Base-by-base conservation (phyloP, 2,329 filamentous ascomycete species). In the Penicillium sclerotigenum region DNA sequence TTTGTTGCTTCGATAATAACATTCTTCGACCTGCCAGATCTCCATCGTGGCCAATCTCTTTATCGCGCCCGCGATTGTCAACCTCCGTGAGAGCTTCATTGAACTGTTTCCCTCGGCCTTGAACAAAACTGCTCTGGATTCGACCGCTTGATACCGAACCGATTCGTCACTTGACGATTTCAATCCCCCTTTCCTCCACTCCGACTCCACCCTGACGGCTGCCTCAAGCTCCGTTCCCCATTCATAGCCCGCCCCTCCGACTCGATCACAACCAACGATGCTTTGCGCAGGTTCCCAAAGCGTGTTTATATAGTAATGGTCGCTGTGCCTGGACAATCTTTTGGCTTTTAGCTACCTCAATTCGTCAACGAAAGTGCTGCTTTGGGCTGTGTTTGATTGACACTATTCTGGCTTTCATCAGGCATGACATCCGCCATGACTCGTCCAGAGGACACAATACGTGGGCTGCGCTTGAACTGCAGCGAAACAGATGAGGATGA, bases 361-460 rank as follows among this genome's bases (percentile, higher is more conserved):
- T 29, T 38, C 40, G 11, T 41, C 29, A 16, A 52, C 11, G 6
- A 45, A 52, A 28, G 14, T 42, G 53, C n/a, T 20, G 43, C 36
- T 18, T 43, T 28, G 38, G 9, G 16, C 22, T 52, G 36, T 29
- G n/a, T 26, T 37, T 56, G 40, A 48, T 59, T 29, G 22, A 50
- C 18, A 47, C 36, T 24, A 28, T n/a, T 46, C 22, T 7, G 38
- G 34, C 34, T 26, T 22, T n/a, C 18, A 38, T 54, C 56, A 49
- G 58, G 37, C 47, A 69, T 71, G 68, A 61, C 73, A 56, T 65
- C 68, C 58, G 68, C 69, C 43, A 76, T 75, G 71, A 60, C 63
- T 54, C 72, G 71, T 51, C 64, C 70, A 41, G 74, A 76, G 55
- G 73, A 76, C 58, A 70, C 68, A 13, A 61, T 71, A 26, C 68